These are phyloP conservation scores for Toxoplasma gondii DNA, from an alignment of 169 alveolate genomes.

Conservation along the genomic window DNA sequence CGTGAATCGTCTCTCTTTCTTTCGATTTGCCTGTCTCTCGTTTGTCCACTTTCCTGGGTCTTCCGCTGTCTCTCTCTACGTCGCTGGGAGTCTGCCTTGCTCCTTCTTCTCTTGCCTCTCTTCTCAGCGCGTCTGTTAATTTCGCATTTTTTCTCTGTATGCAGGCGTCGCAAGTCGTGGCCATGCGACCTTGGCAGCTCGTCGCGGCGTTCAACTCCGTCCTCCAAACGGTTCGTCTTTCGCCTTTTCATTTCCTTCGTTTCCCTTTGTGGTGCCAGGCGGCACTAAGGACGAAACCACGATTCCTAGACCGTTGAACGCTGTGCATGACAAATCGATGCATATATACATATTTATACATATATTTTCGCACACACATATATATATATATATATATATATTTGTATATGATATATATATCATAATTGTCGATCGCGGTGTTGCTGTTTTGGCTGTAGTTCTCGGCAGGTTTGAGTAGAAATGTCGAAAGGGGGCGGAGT, in stretches of 20 bases:
- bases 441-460: too few relatives aligned
- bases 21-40: neutral
- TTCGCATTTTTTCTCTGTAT: neutral
- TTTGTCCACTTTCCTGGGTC: neutral
- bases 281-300: too few relatives aligned
- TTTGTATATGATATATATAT: neutral
- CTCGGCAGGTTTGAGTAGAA: too few relatives aligned
- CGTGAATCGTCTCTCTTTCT: neutral
- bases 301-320: too few relatives aligned
- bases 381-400: neutral
- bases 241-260: neutral
- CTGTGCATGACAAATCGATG: too few relatives aligned
- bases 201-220: neutral
- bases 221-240: slow-evolving; percentile 3
- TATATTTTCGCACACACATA: too few relatives aligned
- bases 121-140: neutral
- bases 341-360: too few relatives aligned
- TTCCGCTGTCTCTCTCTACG: neutral
- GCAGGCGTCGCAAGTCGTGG: slow-evolving; percentile 20
- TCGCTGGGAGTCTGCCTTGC: neutral
- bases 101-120: neutral
- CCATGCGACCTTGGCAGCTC: slow-evolving; percentile 13
- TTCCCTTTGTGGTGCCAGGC: neutral
- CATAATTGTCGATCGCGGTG: too few relatives aligned
- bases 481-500: too few relatives aligned